Evolutionary conservation across 306 rosid species (phyloP), one percentile per base, ranked within the genome.

Genomic region (Begonia peltatifolia): DNA sequence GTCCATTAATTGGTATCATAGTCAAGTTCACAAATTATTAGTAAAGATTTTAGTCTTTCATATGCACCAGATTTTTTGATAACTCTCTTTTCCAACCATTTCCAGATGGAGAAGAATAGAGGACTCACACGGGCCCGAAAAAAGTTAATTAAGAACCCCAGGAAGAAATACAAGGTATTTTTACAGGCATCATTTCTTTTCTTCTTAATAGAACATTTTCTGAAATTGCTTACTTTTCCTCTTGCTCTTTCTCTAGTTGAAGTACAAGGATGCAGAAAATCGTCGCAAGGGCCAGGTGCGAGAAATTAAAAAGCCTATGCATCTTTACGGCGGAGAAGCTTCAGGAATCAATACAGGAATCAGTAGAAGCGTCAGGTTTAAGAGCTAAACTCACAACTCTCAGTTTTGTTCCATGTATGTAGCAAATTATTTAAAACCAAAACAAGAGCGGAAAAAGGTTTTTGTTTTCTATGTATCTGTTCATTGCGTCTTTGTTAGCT

Each of bases 131-230:
- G 90, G 9, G 50, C 20, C 14, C 84, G 87, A 25, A 84, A 84
- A 63, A 84, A 84, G 83, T 52, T 20, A 2, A 76, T 41, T 6
- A 89, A 89, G 89, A 89, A 89, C 78, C 95, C 94, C 20, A 82
- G 97, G 60, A 89, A 80, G 85, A 84, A 89, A 47, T 78, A 89
- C 84, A 89, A 65, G 97, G 97, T 89, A 80, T 15, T 68, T 47
- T 14, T 50, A 17, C 25, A 38, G 9, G 60, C 38, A 30, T 30
- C 38, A 30, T 30, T 30, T 30, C 6, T 5, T 30, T 30, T 30
- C 9, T 6, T 30, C 38, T 30, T 30, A 30, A 30, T 2, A 5
- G 38, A 30, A 30, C 38, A 30, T 30, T 7, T 30, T 30, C 38
- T 30, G 38, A 30, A 30, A 55, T 11, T 44, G 42, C 46, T 14